These are phyloP conservation scores for Cucurbita maxima DNA, from an alignment of 306 rosid genomes.

Conservation along the genomic window DNA sequence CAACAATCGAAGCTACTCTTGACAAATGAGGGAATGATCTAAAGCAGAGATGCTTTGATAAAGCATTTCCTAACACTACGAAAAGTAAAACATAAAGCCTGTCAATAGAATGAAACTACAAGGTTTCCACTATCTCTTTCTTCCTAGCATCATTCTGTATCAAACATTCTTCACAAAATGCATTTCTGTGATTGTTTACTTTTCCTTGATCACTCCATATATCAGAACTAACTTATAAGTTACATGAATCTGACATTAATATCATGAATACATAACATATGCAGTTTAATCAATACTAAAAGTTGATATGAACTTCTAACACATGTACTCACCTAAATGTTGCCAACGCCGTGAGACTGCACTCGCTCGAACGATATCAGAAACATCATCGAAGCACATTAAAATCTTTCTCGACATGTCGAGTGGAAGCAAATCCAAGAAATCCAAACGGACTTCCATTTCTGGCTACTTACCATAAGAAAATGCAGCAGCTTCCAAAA, in stretches of 20 bases:
- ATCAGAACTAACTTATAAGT: neutral
- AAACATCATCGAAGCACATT: constrained; percentile 41
- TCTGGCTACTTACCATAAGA: constrained; percentile 4
- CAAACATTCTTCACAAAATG: neutral
- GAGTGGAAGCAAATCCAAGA: constrained; percentile 30
- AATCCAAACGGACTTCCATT: constrained; percentile 37
- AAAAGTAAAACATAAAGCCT: constrained; percentile 7
- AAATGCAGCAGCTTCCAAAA: constrained; percentile 14
- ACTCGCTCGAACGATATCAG: constrained; percentile 40
- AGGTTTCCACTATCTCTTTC: neutral
- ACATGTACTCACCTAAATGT: constrained; percentile 42
- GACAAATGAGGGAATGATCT: constrained; percentile 71
- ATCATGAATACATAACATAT: neutral
- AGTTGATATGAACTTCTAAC: neutral
- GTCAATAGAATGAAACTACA: neutral
- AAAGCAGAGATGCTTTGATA: constrained; percentile 69
- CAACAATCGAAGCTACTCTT: constrained; percentile 34
- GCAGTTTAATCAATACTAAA: neutral
- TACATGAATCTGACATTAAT: neutral
- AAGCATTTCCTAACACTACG: constrained; percentile 61
- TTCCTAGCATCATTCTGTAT: neutral
- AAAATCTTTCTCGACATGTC: constrained; percentile 39
- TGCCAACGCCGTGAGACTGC: constrained; percentile 58
- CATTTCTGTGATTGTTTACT: neutral
- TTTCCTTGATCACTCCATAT: neutral